Conservation (phyloP, 768 basidiomycete species). For the Multifurca ochricompacta region DNA sequence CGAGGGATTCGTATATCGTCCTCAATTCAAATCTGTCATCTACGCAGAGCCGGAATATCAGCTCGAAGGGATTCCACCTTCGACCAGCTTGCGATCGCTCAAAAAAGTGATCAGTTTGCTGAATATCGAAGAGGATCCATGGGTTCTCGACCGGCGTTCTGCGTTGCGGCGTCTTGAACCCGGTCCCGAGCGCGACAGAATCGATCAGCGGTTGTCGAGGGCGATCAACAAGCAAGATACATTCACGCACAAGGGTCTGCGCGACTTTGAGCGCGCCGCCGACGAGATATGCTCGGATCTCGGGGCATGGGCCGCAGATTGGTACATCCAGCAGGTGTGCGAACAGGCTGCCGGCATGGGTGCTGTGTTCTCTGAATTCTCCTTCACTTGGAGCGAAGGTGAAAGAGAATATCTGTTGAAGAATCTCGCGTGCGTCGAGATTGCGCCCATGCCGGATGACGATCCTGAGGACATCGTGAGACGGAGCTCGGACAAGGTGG, state of each 20-base stretch:
- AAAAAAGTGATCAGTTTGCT: constrained; percentile 35
- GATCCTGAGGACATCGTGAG: constrained; percentile 42
- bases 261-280: constrained; percentile 50
- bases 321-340: constrained; percentile 59
- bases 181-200: constrained; percentile 38
- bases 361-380: constrained; percentile 42
- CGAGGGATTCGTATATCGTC: constrained; percentile 51
- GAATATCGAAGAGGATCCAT: constrained; percentile 64
- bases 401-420: constrained; percentile 57
- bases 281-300: constrained; percentile 51
- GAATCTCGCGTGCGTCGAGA: constrained; percentile 38
- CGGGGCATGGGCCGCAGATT: constrained; percentile 72
- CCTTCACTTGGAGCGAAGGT: constrained; percentile 42
- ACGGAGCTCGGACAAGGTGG: constrained; percentile 52
- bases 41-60: constrained; percentile 33
- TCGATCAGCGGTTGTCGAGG: constrained; percentile 62
- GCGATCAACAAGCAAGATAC: constrained; percentile 49
- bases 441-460: constrained; percentile 39
- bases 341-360: constrained; percentile 40
- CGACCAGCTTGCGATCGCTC: constrained; percentile 48
- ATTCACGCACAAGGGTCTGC: constrained; percentile 59
- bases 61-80: constrained; percentile 29
- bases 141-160: constrained; percentile 41
- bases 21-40: constrained; percentile 51
- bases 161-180: constrained; percentile 34